These are phyloP conservation scores for Suhomyces pyralidae DNA, from an alignment of 805 yeast genomes.

Conservation along the genomic window DNA sequence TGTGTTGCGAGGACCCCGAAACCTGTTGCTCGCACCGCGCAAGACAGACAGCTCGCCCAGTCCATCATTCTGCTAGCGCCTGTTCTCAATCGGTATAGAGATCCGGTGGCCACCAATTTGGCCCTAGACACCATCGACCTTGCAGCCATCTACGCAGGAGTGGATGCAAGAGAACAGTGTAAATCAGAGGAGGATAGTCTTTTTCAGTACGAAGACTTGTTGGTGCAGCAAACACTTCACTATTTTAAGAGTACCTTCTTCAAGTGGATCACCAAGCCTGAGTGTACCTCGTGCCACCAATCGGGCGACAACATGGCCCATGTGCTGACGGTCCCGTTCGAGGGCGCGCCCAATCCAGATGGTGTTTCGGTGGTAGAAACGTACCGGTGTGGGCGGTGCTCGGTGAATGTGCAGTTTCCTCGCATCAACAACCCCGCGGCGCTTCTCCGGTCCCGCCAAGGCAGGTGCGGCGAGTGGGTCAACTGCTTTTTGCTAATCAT, in stretches of 20 bases:
- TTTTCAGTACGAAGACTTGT: slow-evolving; percentile 32
- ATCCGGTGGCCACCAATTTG: slow-evolving; percentile 29
- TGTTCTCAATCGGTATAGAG: slow-evolving; percentile 8
- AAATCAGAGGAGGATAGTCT: slow-evolving; percentile 3
- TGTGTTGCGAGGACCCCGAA: slow-evolving; percentile 2
- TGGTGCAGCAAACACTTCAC: slow-evolving; percentile 31
- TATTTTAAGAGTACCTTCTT: slow-evolving; percentile 75
- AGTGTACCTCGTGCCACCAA: slow-evolving; percentile 51
- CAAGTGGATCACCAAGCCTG: slow-evolving; percentile 75
- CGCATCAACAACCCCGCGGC: slow-evolving; percentile 68
- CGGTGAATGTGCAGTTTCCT: slow-evolving; percentile 55
- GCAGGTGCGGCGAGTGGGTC: slow-evolving; percentile 97
- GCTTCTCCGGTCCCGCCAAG: slow-evolving; percentile 59
- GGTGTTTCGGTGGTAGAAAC: slow-evolving; percentile 60
- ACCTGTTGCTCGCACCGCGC: background rate
- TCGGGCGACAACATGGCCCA: slow-evolving; percentile 34
- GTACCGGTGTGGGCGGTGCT: slow-evolving; percentile 59
- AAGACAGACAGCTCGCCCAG: slow-evolving; percentile 5
- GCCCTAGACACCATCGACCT: slow-evolving; percentile 67
- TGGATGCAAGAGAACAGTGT: slow-evolving; percentile 47
- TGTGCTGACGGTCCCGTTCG: slow-evolving; percentile 28
- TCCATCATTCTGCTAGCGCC: background rate
- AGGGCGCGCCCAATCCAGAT: slow-evolving; percentile 37
- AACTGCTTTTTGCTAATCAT: slow-evolving; percentile 73
- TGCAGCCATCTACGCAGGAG: slow-evolving; percentile 54